phyloP scores from a whole-genome alignment of 192 early-diverging fungal genomes.

The Thamnidium elegans region DNA sequence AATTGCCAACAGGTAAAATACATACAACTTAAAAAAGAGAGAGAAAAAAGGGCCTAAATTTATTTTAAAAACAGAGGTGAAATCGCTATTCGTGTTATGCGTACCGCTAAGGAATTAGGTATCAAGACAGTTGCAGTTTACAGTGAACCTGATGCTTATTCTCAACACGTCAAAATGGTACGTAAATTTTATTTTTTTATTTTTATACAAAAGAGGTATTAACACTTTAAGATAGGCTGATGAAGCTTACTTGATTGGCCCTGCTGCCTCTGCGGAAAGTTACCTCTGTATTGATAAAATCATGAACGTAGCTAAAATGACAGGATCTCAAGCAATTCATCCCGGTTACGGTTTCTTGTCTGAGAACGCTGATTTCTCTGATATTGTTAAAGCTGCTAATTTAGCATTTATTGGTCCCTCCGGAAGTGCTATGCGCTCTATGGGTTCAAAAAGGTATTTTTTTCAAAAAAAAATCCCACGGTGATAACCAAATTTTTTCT shows the following conservation, averaged over 20 bases:
- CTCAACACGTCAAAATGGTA: slow-evolving; percentile 82
- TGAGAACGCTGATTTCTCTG: slow-evolving; percentile 90
- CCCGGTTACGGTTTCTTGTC: slow-evolving; percentile 97
- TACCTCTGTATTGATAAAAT: slow-evolving; percentile 84
- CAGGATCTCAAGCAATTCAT: slow-evolving; percentile 89
- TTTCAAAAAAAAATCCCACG: not conserved
- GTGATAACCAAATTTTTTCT: not conserved
- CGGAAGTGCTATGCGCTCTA: slow-evolving; percentile 79
- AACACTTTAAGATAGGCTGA: slow-evolving; percentile 61
- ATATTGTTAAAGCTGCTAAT: slow-evolving; percentile 58
- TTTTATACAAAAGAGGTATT: not conserved
- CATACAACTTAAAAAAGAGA: not conserved
- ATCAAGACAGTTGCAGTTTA: slow-evolving; percentile 95
- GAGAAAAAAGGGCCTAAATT: not conserved
- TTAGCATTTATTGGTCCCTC: slow-evolving; percentile 91
- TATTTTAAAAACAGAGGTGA: slow-evolving; percentile 66
- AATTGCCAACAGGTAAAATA: slow-evolving; percentile 82
- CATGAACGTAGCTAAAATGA: slow-evolving; percentile 68
- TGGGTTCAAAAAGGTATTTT: slow-evolving; percentile 82
- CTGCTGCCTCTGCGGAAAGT: slow-evolving; percentile 72
- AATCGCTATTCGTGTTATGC: slow-evolving; percentile 78
- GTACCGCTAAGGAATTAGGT: slow-evolving; percentile 82
- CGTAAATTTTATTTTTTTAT: not conserved
- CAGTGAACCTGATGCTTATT: slow-evolving; percentile 83
- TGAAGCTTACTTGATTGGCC: slow-evolving; percentile 90